Evolutionary conservation across 2,329 filamentous ascomycete genomes (phyloP).

Genomic region (Tricladium varicosporioides): DNA sequence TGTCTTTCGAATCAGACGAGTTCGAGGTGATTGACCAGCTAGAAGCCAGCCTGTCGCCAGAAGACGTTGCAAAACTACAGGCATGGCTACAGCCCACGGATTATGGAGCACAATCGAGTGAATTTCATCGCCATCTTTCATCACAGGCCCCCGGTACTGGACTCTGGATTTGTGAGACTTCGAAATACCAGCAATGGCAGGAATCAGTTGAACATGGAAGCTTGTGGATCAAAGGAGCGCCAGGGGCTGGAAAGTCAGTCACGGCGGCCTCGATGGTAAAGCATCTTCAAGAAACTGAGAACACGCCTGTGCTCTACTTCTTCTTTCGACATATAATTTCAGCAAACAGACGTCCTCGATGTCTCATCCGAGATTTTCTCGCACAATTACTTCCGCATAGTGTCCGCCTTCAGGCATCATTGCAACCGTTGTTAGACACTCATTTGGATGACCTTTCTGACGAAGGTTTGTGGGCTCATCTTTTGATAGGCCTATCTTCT

Average conservation of each 20-base stretch:
- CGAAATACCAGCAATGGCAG: slow-evolving; percentile 20
- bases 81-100: slow-evolving; percentile 14
- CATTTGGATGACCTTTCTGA: slow-evolving; percentile 15
- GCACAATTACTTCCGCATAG: slow-evolving; percentile 34
- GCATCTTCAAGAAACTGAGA: slow-evolving; percentile 13
- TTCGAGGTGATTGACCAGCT: slow-evolving; percentile 16
- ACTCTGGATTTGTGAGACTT: slow-evolving; percentile 16
- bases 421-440: slow-evolving; percentile 8
- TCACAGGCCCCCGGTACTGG: slow-evolving; percentile 15
- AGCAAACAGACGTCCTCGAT: slow-evolving; percentile 30
- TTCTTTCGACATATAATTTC: slow-evolving; percentile 39
- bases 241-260: slow-evolving; percentile 44
- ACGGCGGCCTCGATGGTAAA: slow-evolving; percentile 32
- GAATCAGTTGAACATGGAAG: slow-evolving; percentile 35
- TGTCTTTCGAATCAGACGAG: slow-evolving; percentile 7
- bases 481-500: slow-evolving; percentile 23
- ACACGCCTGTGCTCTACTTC: slow-evolving; percentile 35
- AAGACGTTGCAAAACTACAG: neutral
- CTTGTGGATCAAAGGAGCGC: slow-evolving; percentile 46
- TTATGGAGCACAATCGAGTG: slow-evolving; percentile 14
- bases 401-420: slow-evolving; percentile 25
- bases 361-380: slow-evolving; percentile 34
- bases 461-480: slow-evolving; percentile 32
- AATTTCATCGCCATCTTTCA: slow-evolving; percentile 17
- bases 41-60: slow-evolving; percentile 10